Evolutionary conservation across 169 alveolate genomes (phyloP), one percentile per base, ranked within the genome.

Genomic region (Toxoplasma gondii): DNA sequence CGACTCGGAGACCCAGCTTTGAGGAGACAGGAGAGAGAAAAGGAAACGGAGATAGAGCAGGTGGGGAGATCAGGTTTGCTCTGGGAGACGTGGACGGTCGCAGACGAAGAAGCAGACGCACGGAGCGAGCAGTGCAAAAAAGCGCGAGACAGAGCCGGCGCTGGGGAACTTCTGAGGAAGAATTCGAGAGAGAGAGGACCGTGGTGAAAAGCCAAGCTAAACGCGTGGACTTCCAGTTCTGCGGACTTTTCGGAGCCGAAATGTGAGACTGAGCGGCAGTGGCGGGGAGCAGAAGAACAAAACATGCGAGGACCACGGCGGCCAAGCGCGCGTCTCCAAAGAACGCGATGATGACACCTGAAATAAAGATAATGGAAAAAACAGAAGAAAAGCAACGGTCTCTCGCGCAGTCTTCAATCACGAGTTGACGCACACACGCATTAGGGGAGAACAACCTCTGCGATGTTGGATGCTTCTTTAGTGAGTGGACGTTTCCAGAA

Each of bases 281-380:
- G 58, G 92, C 92, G 39, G 94, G 94, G 24, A 92, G 19, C 69
- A 92, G 38, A 22, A 92, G 80, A 19, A 81, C 34, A 58, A 86
- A 81, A 36, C 78, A 83, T 36, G 92, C 92, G 39, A 81, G 92
- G 74, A 92, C 81, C 36, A 92, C 94, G 86, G 81, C 78, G 16
- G 94, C 94, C 92, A 92, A 74, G 64, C 92, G 78, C 86, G 91
- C 54, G 81, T 84, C 92, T 39, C 87, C 94, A 36, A 70, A 27
- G 74, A 92, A 83, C 41, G 94, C 94, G 36, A 92, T 92, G 39
- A 64, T 43, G 49, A 92, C 36, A 43, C 94, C 94, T 83, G 92
- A n/a, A 0, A 31, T 1, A n/a, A 17, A 27, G 43, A 31, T 1
- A 7, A 74, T 4, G 43, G 9, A 17, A 69, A 17, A 9, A 17